Evolutionary conservation across 768 basidiomycete genomes (phyloP), one percentile per base, ranked within the genome.

Genomic region (Boletus pseudo-olivaceus): DNA sequence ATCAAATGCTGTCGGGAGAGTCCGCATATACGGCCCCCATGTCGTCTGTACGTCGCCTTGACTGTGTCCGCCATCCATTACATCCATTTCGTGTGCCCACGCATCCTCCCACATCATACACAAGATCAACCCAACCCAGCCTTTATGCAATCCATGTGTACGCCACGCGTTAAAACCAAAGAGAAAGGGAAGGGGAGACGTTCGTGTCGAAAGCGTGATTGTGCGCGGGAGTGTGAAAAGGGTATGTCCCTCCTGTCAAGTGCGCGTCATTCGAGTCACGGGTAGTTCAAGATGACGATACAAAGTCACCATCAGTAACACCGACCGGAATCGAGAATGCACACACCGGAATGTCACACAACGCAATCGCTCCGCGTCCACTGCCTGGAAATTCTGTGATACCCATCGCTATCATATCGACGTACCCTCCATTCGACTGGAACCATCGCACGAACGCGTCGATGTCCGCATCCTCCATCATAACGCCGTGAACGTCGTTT

Each of bases 101-200:
- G 84, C 80, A 50, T 81, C 82, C 70, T 99, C 97, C 90, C 91
- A 97, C 89, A 98, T 92, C 85, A 99, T 88, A 58, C 87, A 90
- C 37, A 98, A 75, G 54, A 99, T 98, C 42, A 98, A 73, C 4
- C 88, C 88, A 1, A 80, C 75, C 97, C 97, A 99, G 8, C 93
- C 86, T 52, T 80, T 72, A 47, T 86, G 76, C 54, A 98, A 69
- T 19, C 73, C 71, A 52, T 75, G 68, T 23, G 67, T 69, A 58
- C 74, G 81, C 94, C 94, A 98, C 30, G 78, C 79, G 11, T 77
- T 75, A 7, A 71, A 47, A 17, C 87, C 84, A 43, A 98, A 76
- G 3, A 76, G 73, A 15, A 68, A 48, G 1, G 84, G 85, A 1
- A 98, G 78, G 1, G 70, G 51, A 1, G 88, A 92, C 2, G 91